phyloP scores from a whole-genome alignment of 441 rosid species.

The Croton setiger region DNA sequence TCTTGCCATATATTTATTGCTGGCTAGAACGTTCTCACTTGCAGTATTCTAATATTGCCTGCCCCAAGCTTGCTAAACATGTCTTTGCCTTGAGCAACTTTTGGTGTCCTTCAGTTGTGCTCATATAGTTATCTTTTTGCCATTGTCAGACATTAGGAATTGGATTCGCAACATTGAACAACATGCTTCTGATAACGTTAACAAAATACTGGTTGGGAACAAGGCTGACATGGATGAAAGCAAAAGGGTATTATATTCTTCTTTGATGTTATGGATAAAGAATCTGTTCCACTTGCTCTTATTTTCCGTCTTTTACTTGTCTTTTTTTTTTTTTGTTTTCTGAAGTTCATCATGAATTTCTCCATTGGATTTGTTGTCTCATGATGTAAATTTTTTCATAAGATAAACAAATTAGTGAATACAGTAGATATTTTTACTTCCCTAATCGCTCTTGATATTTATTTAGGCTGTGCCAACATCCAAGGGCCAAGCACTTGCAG shows the following conservation, averaged over 20 bases:
- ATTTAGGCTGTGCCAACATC: conserved; percentile 71
- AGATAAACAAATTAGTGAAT: not conserved
- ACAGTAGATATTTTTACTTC: not conserved
- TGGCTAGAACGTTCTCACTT: not conserved
- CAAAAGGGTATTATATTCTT: conserved; percentile 54
- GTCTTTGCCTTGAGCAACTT: not conserved
- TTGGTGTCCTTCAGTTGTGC: conserved; percentile 1
- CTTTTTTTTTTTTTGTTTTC: not conserved
- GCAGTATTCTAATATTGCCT: not conserved
- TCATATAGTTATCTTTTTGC: conserved; percentile 10
- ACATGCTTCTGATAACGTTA: conserved; percentile 83
- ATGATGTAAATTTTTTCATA: not conserved
- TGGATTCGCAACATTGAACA: conserved; percentile 92
- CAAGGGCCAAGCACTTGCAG: conserved; percentile 81
- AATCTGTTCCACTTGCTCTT: not conserved
- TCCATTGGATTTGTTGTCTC: not conserved
- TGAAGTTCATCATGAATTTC: not conserved
- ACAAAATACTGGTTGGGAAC: conserved; percentile 86
- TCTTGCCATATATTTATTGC: not conserved
- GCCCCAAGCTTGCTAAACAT: not conserved
- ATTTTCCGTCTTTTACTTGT: not conserved
- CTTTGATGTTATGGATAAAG: not conserved
- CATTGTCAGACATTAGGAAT: conserved; percentile 60
- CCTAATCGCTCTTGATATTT: conserved; percentile 2
- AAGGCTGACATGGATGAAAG: conserved; percentile 95